A percentile compares a stretch with the other conserved stretches of the same genome.
Conservation (phyloP, 2,329 filamentous ascomycete genomes). For the Lachnellula hyalina region DNA sequence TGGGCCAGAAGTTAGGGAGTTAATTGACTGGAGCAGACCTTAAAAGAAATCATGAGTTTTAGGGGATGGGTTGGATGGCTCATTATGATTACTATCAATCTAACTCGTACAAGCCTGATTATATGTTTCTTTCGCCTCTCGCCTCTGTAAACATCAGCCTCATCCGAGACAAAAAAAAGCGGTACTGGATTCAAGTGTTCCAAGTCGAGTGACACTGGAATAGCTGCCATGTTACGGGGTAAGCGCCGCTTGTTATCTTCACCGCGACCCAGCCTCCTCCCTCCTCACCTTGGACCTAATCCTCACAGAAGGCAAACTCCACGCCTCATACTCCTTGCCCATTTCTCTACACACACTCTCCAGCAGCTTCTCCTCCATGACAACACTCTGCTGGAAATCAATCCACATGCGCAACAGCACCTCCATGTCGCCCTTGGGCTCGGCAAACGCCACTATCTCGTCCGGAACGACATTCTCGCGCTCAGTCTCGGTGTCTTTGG, state of each 20-base stretch:
- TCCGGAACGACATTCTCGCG: not conserved
- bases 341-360: conserved; percentile 20
- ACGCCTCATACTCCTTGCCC: conserved; percentile 20
- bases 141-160: no score
- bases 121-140: no score
- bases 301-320: conserved; percentile 22
- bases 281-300: conserved; percentile 15
- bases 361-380: conserved; percentile 22
- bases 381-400: conserved; percentile 24
- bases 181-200: no score
- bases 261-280: not conserved
- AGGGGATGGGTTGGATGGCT: no score
- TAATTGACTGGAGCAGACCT: no score
- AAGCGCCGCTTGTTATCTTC: not conserved
- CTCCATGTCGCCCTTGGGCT: conserved; percentile 18
- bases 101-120: no score
- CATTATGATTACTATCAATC: no score
- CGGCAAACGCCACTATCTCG: conserved; percentile 18
- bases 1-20: no score
- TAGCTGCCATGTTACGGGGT: not conserved
- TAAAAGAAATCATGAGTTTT: no score
- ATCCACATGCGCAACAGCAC: conserved; percentile 23
- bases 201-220: no score
- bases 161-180: no score
- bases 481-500: not conserved